A percentile compares a stretch with the other conserved stretches of the same genome.
These are phyloP conservation scores for Xylaria telfairii DNA, from an alignment of 495 filamentous ascomycete species.

Conservation along the genomic window DNA sequence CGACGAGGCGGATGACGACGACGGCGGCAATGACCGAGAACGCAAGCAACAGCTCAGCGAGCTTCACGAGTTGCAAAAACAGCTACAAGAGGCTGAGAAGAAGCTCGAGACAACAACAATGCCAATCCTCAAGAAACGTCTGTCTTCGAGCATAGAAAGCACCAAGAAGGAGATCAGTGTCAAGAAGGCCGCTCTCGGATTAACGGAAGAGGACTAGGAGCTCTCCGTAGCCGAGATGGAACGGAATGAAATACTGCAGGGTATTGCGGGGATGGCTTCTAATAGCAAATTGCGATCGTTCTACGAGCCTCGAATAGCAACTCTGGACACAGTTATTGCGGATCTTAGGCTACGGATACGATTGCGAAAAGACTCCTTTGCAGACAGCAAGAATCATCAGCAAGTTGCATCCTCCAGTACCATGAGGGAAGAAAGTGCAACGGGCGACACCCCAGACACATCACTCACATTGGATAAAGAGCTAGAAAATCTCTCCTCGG, in stretches of 20 bases:
- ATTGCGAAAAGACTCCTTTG: neutral
- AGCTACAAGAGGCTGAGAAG: constrained; percentile 44
- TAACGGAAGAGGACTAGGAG: constrained; percentile 46
- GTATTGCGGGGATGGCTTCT: neutral
- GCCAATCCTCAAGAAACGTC: constrained; percentile 58
- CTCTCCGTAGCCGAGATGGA: constrained; percentile 2
- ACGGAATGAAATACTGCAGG: neutral
- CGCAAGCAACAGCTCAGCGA: constrained; percentile 57
- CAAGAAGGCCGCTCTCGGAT: constrained; percentile 60
- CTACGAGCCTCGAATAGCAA: neutral
- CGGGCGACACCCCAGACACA: neutral
- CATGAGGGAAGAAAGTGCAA: neutral
- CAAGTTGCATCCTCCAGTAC: neutral
- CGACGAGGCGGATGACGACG: constrained; percentile 55
- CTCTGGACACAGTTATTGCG: neutral
- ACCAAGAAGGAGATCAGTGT: constrained; percentile 64
- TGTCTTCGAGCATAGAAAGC: constrained; percentile 48
- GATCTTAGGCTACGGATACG: neutral
- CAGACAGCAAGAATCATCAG: neutral
- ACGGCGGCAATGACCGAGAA: constrained; percentile 51
- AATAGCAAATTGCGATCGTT: neutral
- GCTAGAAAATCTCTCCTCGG: constrained; percentile 1
- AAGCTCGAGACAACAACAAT: constrained; percentile 48
- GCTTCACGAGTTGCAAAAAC: constrained; percentile 60
- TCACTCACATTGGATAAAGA: neutral